Conservation (phyloP, 1,284 basidiomycete species). For the Ustilago crameri region DNA sequence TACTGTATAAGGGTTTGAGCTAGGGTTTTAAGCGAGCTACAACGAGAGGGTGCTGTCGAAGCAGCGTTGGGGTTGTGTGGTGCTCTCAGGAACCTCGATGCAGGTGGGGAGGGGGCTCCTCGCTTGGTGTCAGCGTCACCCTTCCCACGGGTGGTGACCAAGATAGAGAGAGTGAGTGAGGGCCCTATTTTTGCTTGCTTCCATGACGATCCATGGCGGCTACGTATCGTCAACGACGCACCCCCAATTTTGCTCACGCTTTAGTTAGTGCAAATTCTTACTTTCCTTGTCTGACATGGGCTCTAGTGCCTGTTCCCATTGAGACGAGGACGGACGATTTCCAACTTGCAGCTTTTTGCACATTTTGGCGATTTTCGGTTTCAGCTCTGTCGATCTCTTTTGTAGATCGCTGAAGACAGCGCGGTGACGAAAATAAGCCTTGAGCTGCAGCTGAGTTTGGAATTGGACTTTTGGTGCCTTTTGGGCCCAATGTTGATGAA, state of each 20-base stretch:
- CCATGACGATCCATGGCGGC: no score
- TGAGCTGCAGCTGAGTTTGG: background rate
- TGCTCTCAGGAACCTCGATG: slow-evolving; percentile 23
- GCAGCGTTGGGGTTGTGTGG: background rate
- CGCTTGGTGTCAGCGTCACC: background rate
- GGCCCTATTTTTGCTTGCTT: background rate
- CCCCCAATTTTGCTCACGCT: no score
- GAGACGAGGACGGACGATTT: background rate
- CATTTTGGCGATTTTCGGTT: slow-evolving; percentile 4
- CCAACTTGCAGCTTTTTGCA: background rate
- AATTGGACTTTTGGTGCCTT: no score
- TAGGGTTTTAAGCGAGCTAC: background rate
- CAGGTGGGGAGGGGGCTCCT: slow-evolving; percentile 3
- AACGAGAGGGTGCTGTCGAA: background rate
- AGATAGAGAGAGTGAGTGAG: background rate
- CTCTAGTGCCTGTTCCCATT: background rate
- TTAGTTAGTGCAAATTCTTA: no score
- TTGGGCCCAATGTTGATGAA: no score
- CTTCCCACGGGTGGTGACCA: background rate
- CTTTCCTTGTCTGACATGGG: slow-evolving; percentile 12
- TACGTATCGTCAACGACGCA: no score
- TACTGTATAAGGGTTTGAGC: no score
- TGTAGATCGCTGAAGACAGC: slow-evolving; percentile 2
- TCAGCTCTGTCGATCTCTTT: background rate
- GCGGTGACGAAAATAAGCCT: slow-evolving; percentile 3